Evolutionary conservation across 1,284 basidiomycete genomes (phyloP), one percentile per base, ranked within the genome.

Genomic region (Dichomitus squalens): DNA sequence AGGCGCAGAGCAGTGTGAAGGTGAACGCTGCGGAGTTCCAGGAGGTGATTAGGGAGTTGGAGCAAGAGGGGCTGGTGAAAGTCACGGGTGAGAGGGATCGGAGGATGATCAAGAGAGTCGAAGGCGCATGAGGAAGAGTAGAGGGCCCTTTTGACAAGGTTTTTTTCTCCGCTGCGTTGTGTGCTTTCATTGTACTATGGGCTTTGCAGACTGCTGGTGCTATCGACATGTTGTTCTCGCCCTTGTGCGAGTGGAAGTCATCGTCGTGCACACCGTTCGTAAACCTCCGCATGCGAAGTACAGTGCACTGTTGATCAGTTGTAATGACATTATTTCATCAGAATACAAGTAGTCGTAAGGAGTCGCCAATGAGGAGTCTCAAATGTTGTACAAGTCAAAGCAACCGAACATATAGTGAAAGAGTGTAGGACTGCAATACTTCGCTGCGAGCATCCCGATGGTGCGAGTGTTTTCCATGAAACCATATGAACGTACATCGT

Each of bases 81-180:
- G 88, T 96, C 16, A 81, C 92, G 18, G 94, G 94, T 1, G 93
- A 96, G 69, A 80, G 92, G 55, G 94, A 96, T 44, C 86, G 81
- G 75, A 83, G 93, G 70, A 87, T 84, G 67, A 93, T 96, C 70
- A 81, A 88, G 66, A 66, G 76, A 41, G 72, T 79, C 7, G 75
- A 75, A 25, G 71, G 72, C 11, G 70, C 68, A 11, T 73, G 56
- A 67, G 8, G 39, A 40, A 40, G 9, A 8, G 41, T 43, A 27
- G 20, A 44, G 2, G 5, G 9, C 3, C 23, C 20, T 40, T 20
- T 14, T 9, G 6, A 20, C 20, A n/a, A 18, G 36, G 20, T 8
- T 7, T 40, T 14, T 12, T 40, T 18, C 14, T 14, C 8, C 20
- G 7, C 39, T 40, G 20, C 23, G 23, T 40, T 21, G 20, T 40